A percentile compares a stretch with the other conserved stretches of the same genome.
phyloP scores from a whole-genome alignment of 2,329 filamentous ascomycete genomes.

The Camptophora hylomeconis region DNA sequence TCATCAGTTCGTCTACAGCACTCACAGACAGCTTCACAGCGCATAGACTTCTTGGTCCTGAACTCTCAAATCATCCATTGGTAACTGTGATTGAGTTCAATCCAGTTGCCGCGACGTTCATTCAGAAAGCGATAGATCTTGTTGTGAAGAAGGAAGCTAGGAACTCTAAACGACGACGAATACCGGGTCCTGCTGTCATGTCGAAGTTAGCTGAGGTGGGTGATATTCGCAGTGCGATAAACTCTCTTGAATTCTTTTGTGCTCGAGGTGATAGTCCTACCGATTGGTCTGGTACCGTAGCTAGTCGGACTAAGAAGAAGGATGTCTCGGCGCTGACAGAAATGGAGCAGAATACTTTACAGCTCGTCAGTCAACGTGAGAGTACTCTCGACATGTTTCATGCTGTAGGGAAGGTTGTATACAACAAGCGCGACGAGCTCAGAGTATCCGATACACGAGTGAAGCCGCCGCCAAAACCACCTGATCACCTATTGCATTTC shows the following conservation, averaged over 20 bases:
- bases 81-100: constrained; percentile 85
- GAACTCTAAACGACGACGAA: constrained; percentile 59
- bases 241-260: constrained; percentile 84
- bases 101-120: constrained; percentile 69
- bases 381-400: constrained; percentile 90
- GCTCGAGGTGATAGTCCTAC: constrained; percentile 63
- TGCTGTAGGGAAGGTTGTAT: constrained; percentile 86
- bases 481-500: constrained; percentile 43
- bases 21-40: constrained; percentile 86
- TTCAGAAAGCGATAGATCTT: constrained; percentile 71
- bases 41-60: constrained; percentile 74
- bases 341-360: constrained; percentile 66
- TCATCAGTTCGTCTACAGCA: constrained; percentile 72
- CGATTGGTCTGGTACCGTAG: constrained; percentile 62
- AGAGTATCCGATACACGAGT: constrained; percentile 20
- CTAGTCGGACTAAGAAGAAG: constrained; percentile 51
- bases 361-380: constrained; percentile 74
- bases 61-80: constrained; percentile 69
- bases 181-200: constrained; percentile 66
- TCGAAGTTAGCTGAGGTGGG: constrained; percentile 73
- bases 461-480: constrained; percentile 38
- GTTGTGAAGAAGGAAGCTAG: constrained; percentile 76
- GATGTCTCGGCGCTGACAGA: constrained; percentile 51
- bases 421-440: constrained; percentile 71
- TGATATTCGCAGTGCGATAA: constrained; percentile 85